phyloP scores from a whole-genome alignment of 1,139 yeast genomes.

The Sugiyamaella sp. region DNA sequence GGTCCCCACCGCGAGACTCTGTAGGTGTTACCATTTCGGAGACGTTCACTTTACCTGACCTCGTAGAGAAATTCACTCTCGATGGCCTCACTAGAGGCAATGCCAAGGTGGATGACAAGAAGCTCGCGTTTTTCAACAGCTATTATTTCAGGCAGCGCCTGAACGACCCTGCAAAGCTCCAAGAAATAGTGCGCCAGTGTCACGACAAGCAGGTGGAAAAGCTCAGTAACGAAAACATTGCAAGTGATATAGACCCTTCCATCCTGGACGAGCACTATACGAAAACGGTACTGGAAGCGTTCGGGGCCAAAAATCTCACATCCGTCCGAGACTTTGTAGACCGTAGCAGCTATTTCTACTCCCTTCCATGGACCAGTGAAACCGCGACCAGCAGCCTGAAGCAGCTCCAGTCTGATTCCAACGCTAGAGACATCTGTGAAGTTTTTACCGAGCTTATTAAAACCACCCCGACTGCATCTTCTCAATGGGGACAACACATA shows the following conservation, averaged over 20 bases:
- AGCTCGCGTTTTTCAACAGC: conserved; percentile 76
- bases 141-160: conserved; percentile 50
- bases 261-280: conserved; percentile 28
- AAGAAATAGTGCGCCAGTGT: conserved; percentile 27
- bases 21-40: conserved; percentile 59
- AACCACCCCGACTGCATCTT: neutral
- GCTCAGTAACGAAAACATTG: neutral
- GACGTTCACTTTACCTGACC: conserved; percentile 56
- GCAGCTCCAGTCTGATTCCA: neutral
- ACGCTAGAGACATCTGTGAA: conserved; percentile 4
- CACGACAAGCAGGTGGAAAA: conserved; percentile 6
- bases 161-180: conserved; percentile 25
- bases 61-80: conserved; percentile 54
- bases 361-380: conserved; percentile 25
- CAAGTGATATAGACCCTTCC: conserved; percentile 28
- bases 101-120: conserved; percentile 83
- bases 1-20: conserved; percentile 72
- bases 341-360: conserved; percentile 29
- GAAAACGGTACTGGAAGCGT: conserved; percentile 24
- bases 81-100: conserved; percentile 87
- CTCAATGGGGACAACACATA: conserved; percentile 7
- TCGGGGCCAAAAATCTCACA: conserved; percentile 28
- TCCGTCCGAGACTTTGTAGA: conserved; percentile 30
- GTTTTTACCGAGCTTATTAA: neutral
- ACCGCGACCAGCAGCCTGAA: conserved; percentile 41